phyloP scores from a whole-genome alignment of 352 stramenopile species.

The Elongisporangium undulatum region DNA sequence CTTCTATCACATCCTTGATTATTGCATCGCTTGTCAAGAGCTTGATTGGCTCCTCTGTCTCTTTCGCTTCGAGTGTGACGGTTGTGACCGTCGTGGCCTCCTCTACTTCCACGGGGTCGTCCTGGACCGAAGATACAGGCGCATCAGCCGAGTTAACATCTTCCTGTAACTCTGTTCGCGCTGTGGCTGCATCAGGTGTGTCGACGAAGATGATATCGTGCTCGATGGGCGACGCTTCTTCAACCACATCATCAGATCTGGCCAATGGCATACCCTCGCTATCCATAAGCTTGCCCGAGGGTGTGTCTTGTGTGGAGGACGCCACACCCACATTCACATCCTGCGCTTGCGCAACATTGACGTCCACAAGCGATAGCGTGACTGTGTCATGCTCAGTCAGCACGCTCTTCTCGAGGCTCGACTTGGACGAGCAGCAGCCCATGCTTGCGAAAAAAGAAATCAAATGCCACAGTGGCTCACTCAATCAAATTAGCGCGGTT shows the following conservation, averaged over 20 bases:
- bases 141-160: not conserved
- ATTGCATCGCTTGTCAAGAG: not conserved
- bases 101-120: not conserved
- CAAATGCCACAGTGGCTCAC: no score
- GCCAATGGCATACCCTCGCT: not conserved
- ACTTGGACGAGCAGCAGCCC: constrained; percentile 65
- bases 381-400: constrained; percentile 3
- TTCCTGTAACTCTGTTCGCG: not conserved
- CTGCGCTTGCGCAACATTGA: not conserved
- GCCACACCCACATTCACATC: not conserved
- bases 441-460: constrained; percentile 17
- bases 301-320: not conserved
- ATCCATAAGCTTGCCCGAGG: not conserved
- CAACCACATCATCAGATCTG: not conserved
- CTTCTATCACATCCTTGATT: not conserved
- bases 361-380: not conserved
- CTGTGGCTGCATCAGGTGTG: not conserved
- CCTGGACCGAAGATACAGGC: not conserved
- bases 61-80: not conserved
- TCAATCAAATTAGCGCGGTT: not conserved
- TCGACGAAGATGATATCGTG: not conserved
- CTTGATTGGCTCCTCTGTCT: not conserved
- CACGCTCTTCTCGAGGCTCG: constrained; percentile 8
- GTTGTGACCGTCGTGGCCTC: not conserved
- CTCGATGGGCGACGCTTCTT: not conserved